Evolutionary conservation across 805 yeast species (phyloP).

Genomic region (Hanseniaspora hatyaiensis): DNA sequence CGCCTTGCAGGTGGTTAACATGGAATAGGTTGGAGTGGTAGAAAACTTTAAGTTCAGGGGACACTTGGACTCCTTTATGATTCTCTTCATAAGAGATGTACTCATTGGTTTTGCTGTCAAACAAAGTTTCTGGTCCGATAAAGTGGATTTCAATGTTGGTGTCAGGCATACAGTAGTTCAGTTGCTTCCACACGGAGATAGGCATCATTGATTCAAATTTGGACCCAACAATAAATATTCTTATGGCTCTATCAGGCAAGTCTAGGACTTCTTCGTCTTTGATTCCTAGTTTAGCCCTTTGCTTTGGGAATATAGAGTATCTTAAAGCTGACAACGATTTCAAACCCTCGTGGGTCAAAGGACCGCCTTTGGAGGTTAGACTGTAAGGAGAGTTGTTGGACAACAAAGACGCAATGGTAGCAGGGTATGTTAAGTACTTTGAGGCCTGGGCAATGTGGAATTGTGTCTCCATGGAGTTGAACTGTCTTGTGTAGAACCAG

Average conservation of each 20-base stretch:
- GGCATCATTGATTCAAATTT: conserved; percentile 90
- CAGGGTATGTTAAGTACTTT: conserved; percentile 84
- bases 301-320: conserved; percentile 70
- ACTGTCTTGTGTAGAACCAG: conserved; percentile 82
- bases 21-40: conserved; percentile 89
- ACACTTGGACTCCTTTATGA: conserved; percentile 53
- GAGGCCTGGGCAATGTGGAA: conserved; percentile 92
- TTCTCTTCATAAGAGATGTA: conserved; percentile 51
- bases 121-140: conserved; percentile 85
- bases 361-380: conserved; percentile 63
- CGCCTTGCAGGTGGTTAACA: conserved; percentile 80
- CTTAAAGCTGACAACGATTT: conserved; percentile 86
- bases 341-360: conserved; percentile 81
- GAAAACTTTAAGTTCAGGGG: conserved; percentile 58
- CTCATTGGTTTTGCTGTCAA: conserved; percentile 57
- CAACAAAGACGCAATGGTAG: conserved; percentile 72
- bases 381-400: conserved; percentile 80
- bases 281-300: conserved; percentile 26
- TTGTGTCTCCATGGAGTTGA: conserved; percentile 92
- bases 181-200: conserved; percentile 89
- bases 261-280: conserved; percentile 37
- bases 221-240: conserved; percentile 83
- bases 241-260: conserved; percentile 48
- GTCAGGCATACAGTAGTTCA: conserved; percentile 73
- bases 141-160: conserved; percentile 77